Conservation (phyloP, 306 rosid genomes). For the Cucurbita ficifolia region DNA sequence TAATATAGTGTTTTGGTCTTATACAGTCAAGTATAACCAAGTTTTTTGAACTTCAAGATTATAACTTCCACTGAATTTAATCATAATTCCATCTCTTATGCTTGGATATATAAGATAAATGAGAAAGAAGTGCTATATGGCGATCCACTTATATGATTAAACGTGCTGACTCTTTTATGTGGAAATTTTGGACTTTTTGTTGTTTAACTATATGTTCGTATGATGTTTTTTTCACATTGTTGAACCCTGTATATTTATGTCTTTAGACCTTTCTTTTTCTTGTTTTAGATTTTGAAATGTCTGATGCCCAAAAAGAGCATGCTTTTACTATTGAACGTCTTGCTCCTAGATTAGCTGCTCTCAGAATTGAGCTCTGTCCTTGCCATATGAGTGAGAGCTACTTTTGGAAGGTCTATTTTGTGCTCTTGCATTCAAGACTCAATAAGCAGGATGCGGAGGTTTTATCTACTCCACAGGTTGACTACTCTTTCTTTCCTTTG, state of each 20-base stretch:
- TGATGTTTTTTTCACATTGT: constrained; percentile 2
- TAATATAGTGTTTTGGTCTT: background rate
- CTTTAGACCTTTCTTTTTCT: constrained; percentile 4
- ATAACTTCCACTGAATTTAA: background rate
- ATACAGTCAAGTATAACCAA: background rate
- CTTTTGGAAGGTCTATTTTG: constrained; percentile 97
- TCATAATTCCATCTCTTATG: background rate
- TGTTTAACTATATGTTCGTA: background rate
- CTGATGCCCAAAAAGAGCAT: constrained; percentile 64
- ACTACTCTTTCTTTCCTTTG: constrained; percentile 9
- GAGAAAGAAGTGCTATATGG: background rate
- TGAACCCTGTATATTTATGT: background rate
- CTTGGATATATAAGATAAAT: background rate
- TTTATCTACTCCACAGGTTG: constrained; percentile 74
- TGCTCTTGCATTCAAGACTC: constrained; percentile 84
- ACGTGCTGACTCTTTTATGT: background rate
- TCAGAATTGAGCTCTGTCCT: constrained; percentile 87
- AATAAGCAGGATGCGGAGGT: constrained; percentile 64
- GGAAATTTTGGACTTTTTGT: background rate
- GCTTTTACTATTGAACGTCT: constrained; percentile 51
- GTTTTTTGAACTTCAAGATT: background rate
- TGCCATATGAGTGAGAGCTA: constrained; percentile 87
- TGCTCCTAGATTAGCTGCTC: constrained; percentile 84
- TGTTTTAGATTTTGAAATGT: constrained; percentile 71
- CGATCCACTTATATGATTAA: background rate